Percentiles rank a stretch among this genome's conserved stretches.
Evolutionary conservation across 2,329 filamentous ascomycete genomes (phyloP).

Genomic region (Ophiostoma novo-ulmi): DNA sequence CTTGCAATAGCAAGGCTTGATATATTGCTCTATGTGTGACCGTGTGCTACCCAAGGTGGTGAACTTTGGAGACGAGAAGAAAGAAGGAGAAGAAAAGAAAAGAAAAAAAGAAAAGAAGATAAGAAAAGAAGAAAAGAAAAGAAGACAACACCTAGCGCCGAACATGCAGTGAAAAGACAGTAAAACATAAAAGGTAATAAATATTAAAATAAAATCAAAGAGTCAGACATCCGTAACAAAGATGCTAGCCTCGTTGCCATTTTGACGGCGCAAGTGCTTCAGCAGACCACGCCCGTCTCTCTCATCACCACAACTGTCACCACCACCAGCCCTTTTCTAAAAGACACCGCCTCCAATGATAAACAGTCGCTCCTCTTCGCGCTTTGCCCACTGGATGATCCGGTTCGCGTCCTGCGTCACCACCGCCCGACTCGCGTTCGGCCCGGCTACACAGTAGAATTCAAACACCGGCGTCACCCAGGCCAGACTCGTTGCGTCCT

Average conservation of each 20-base stretch:
- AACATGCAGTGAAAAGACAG: not conserved
- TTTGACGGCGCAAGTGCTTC: conserved; percentile 1
- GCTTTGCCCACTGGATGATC: conserved; percentile 84
- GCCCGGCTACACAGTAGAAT: conserved; percentile 88
- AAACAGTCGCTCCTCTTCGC: conserved; percentile 89
- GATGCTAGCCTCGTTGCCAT: not conserved
- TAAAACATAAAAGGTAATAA: not conserved
- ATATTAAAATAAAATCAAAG: not conserved
- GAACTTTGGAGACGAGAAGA: not conserved
- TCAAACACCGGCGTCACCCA: conserved; percentile 93
- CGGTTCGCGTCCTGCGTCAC: conserved; percentile 83
- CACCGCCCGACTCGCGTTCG: conserved; percentile 57
- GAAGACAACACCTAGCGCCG: not conserved
- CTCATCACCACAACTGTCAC: not conserved
- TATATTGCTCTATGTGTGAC: conserved; percentile 4
- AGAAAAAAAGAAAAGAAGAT: not conserved
- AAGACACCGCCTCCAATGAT: conserved; percentile 96
- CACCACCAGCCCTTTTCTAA: conserved; percentile 31
- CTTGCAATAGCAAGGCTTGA: not conserved
- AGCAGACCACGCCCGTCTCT: not conserved
- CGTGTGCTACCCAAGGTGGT: not conserved
- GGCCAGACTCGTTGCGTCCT: conserved; percentile 73
- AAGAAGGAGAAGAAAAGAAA: not conserved
- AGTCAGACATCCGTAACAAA: not conserved
- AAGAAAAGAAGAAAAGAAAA: not conserved